Base-by-base conservation (phyloP, 371 early-diverging fungal species). In the Apophysomyces ossiformis region DNA sequence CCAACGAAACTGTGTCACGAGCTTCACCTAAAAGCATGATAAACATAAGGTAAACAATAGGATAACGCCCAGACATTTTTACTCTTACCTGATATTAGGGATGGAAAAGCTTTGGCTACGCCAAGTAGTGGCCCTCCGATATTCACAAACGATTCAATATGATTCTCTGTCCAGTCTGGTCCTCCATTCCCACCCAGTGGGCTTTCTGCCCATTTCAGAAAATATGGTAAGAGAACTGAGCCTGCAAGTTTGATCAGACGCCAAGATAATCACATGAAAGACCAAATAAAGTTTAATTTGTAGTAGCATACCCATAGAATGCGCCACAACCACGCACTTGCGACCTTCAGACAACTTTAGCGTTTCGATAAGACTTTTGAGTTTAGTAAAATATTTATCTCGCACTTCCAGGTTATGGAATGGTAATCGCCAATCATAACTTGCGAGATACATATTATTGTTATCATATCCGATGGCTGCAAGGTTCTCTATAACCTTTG, bases 401-500 rank as follows among this genome's bases (percentile, higher is more conserved):
- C 99, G 85, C 7, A 75, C 79, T 73, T 98, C 96, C 5, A 97
- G 81, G 57, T 95, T 93, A n/a, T 76, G 62, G 62, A 92, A 89
- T 0, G 92, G 84, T 45, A 98, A 79, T 47, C 99, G 84, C 98
- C 98, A 98, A 78, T 98, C 97, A 74, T 95, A 98, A 0, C 94
- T 83, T 0, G 96, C 95, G 56, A 96, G 77, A 44, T 90, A 83
- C 90, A 96, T 93, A 58, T 88, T 93, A 67, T 91, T 93, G 75
- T 79, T 88, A 76, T 97, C 96, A 73, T 96, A 95, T 32, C 96
- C 96, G 54, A 97, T 85, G 0, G 88, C 90, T 0, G 95, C 94
- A 58, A 96, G 66, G 71, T 95, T 96, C 68, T 93, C 90, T 63
- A 93, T 88, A 32, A 88, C 79, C 57, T 90, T 89, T 58, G 92